These are phyloP conservation scores for Russula olivacea DNA, from an alignment of 768 basidiomycete species.

Conservation along the genomic window DNA sequence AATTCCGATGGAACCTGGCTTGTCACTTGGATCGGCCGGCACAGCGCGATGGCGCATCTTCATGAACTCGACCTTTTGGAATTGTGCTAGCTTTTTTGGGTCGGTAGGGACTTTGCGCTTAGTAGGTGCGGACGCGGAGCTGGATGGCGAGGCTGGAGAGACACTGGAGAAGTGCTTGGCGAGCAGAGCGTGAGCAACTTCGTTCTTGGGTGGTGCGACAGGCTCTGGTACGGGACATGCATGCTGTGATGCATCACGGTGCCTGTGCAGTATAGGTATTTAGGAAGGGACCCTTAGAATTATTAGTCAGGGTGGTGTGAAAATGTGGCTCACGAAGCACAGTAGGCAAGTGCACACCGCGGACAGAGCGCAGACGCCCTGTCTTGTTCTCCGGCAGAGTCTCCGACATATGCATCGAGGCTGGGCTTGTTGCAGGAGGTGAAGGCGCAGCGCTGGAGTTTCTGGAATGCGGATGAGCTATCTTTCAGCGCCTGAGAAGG, in stretches of 20 bases:
- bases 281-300: slow-evolving; percentile 14
- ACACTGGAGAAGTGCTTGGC: slow-evolving; percentile 44
- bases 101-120: slow-evolving; percentile 37
- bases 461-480: slow-evolving; percentile 22
- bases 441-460: slow-evolving; percentile 46
- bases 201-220: slow-evolving; percentile 35
- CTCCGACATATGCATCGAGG: slow-evolving; percentile 39
- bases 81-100: slow-evolving; percentile 48
- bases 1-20: slow-evolving; percentile 39
- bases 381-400: slow-evolving; percentile 28
- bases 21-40: slow-evolving; percentile 57
- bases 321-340: slow-evolving; percentile 46
- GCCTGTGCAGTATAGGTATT: slow-evolving; percentile 37
- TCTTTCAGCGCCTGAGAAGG: slow-evolving; percentile 5
- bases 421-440: slow-evolving; percentile 49
- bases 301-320: background rate
- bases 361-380: slow-evolving; percentile 41
- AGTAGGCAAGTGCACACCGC: slow-evolving; percentile 53
- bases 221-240: slow-evolving; percentile 37
- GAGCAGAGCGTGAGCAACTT: slow-evolving; percentile 47
- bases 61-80: slow-evolving; percentile 58
- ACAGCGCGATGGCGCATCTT: slow-evolving; percentile 67
- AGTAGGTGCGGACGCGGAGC: slow-evolving; percentile 7
- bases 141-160: slow-evolving; percentile 6
- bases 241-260: slow-evolving; percentile 62